Evolutionary conservation across 2,329 filamentous ascomycete genomes (phyloP).

Genomic region (Talaromyces rugulosus): DNA sequence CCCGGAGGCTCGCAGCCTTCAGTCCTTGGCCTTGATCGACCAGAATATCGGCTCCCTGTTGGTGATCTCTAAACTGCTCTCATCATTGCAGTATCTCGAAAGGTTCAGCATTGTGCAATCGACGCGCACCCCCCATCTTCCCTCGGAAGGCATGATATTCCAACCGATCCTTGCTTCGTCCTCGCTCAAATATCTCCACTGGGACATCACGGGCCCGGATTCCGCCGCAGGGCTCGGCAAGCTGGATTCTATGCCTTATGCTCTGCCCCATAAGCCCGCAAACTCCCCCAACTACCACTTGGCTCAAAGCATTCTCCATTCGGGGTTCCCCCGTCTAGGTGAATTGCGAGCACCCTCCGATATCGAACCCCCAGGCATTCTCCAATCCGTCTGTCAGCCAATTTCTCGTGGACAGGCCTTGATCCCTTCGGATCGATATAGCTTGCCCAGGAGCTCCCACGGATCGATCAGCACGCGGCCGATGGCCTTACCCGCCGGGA

Average conservation of each 20-base stretch:
- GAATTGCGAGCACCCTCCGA: constrained; percentile 41
- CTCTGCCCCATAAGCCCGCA: constrained; percentile 26
- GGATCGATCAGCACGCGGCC: constrained; percentile 38
- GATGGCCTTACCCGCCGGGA: constrained; percentile 38
- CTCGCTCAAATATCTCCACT: constrained; percentile 52
- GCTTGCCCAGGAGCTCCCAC: constrained; percentile 39
- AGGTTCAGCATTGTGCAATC: constrained; percentile 51
- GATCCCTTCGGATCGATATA: constrained; percentile 37
- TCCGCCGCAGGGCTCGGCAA: constrained; percentile 32
- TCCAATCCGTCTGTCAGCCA: constrained; percentile 42
- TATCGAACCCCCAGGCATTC: constrained; percentile 38
- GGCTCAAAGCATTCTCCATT: constrained; percentile 40
- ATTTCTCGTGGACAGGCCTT: constrained; percentile 35
- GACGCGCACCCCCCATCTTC: constrained; percentile 44
- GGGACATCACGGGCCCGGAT: constrained; percentile 47
- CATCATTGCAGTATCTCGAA: constrained; percentile 42
- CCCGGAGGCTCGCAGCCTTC: constrained; percentile 41
- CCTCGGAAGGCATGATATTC: constrained; percentile 39
- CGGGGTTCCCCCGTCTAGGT: constrained; percentile 39
- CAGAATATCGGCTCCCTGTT: constrained; percentile 50
- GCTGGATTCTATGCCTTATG: constrained; percentile 35
- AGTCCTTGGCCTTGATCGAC: constrained; percentile 49
- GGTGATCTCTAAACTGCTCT: constrained; percentile 50
- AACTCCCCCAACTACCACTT: constrained; percentile 40
- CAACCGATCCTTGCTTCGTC: constrained; percentile 47